A percentile compares a stretch with the other conserved stretches of the same genome.
Conservation (phyloP, 2,329 filamentous ascomycete species). For the Pseudogymnoascus sp. region DNA sequence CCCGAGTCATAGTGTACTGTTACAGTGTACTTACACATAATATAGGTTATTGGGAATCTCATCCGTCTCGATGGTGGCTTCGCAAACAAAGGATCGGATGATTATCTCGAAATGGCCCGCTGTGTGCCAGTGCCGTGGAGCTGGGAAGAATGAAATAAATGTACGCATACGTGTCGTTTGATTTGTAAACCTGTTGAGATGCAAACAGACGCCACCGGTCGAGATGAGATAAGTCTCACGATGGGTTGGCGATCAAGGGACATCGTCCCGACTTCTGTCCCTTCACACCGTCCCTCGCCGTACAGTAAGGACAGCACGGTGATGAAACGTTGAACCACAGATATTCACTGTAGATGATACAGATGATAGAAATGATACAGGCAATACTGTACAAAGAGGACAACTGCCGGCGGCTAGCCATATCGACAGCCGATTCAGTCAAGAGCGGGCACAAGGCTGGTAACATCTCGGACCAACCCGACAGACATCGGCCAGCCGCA, state of each 20-base stretch:
- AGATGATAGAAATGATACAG: not conserved
- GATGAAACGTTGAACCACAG: not conserved
- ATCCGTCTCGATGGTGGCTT: not conserved
- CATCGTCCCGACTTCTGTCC: not conserved
- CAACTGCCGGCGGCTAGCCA: not conserved
- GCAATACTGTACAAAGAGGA: not conserved
- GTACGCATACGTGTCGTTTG: not conserved
- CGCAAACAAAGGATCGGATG: not conserved
- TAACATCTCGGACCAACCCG: conserved; percentile 3
- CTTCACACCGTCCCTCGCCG: not conserved
- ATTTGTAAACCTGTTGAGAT: not conserved
- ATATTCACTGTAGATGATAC: not conserved
- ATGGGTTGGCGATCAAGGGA: not conserved
- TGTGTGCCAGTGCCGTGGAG: not conserved
- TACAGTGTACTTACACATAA: not conserved
- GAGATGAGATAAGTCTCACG: not conserved
- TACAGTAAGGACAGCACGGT: not conserved
- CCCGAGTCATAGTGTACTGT: not conserved
- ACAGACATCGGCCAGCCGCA: not conserved
- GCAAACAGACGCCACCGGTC: not conserved
- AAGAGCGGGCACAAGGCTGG: not conserved
- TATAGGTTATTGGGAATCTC: not conserved
- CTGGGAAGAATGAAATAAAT: not conserved
- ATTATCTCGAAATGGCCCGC: not conserved
- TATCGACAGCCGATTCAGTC: not conserved